Evolutionary conservation across 495 filamentous ascomycete genomes (phyloP).

Genomic region (Margaritispora aquatica): DNA sequence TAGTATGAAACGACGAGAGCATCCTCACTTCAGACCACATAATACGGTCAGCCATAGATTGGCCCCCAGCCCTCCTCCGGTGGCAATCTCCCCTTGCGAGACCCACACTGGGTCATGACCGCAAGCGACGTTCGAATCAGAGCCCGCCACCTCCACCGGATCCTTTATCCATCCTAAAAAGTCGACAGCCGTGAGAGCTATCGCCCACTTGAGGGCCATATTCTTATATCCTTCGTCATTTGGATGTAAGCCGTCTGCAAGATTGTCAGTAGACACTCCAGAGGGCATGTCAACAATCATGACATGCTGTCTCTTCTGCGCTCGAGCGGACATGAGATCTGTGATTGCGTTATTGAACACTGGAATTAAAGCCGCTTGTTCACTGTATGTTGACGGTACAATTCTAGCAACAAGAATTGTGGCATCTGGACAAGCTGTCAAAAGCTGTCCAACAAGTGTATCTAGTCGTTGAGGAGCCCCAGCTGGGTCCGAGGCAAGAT

Average conservation of each 20-base stretch:
- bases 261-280: slow-evolving; percentile 15
- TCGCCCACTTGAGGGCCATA: slow-evolving; percentile 40
- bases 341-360: slow-evolving; percentile 25
- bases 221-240: slow-evolving; percentile 37
- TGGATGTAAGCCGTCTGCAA: slow-evolving; percentile 33
- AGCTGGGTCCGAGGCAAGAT: slow-evolving; percentile 25
- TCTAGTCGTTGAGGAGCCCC: slow-evolving; percentile 27
- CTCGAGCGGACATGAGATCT: slow-evolving; percentile 24
- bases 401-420: slow-evolving; percentile 32
- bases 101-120: not conserved
- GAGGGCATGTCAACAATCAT: slow-evolving; percentile 28
- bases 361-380: slow-evolving; percentile 24
- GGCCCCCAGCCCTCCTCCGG: not conserved
- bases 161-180: slow-evolving; percentile 29
- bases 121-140: not conserved
- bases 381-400: slow-evolving; percentile 23
- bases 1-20: not conserved
- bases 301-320: slow-evolving; percentile 20
- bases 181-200: slow-evolving; percentile 31
- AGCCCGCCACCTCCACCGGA: not conserved
- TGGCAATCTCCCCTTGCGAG: not conserved
- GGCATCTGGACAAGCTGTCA: slow-evolving; percentile 30
- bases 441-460: slow-evolving; percentile 27
- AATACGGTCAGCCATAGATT: not conserved
- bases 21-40: not conserved